Evolutionary conservation across 2,329 filamentous ascomycete species (phyloP).

Genomic region (Aspergillus sp.): DNA sequence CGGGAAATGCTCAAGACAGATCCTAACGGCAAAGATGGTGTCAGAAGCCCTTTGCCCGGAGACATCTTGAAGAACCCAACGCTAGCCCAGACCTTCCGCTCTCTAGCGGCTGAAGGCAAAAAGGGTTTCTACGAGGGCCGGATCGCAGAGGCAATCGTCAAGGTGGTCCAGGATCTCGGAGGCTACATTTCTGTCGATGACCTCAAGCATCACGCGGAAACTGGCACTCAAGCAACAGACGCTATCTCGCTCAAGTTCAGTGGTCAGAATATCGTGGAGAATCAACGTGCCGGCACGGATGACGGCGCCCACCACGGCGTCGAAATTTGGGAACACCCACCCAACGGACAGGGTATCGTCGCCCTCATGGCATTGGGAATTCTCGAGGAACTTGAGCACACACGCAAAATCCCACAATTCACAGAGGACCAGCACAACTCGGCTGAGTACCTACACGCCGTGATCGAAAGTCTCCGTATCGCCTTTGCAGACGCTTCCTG

Average conservation of each 20-base stretch:
- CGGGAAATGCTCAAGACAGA: slow-evolving; percentile 82
- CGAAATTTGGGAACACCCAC: slow-evolving; percentile 92
- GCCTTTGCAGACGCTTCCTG: slow-evolving; percentile 84
- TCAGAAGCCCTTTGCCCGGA: slow-evolving; percentile 66
- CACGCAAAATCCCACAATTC: slow-evolving; percentile 68
- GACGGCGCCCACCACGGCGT: slow-evolving; percentile 46
- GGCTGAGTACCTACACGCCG: slow-evolving; percentile 69
- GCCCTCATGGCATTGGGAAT: slow-evolving; percentile 92
- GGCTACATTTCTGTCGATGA: slow-evolving; percentile 75
- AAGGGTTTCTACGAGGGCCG: slow-evolving; percentile 83
- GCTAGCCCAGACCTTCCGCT: slow-evolving; percentile 72
- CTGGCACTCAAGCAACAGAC: slow-evolving; percentile 70
- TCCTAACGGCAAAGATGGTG: slow-evolving; percentile 58
- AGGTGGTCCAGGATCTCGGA: slow-evolving; percentile 67
- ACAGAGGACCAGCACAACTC: slow-evolving; percentile 69
- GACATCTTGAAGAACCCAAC: slow-evolving; percentile 85
- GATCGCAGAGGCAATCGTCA: slow-evolving; percentile 73
- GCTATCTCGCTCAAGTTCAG: slow-evolving; percentile 76
- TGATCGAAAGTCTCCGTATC: slow-evolving; percentile 82
- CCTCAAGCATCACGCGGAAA: slow-evolving; percentile 65
- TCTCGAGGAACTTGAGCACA: slow-evolving; percentile 73
- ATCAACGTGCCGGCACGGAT: slow-evolving; percentile 39
- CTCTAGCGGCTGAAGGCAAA: slow-evolving; percentile 73
- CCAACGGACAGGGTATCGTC: slow-evolving; percentile 92
- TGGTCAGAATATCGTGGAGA: slow-evolving; percentile 54